Conservation (phyloP, 2,329 filamentous ascomycete species). For the Alternaria tenuissima region DNA sequence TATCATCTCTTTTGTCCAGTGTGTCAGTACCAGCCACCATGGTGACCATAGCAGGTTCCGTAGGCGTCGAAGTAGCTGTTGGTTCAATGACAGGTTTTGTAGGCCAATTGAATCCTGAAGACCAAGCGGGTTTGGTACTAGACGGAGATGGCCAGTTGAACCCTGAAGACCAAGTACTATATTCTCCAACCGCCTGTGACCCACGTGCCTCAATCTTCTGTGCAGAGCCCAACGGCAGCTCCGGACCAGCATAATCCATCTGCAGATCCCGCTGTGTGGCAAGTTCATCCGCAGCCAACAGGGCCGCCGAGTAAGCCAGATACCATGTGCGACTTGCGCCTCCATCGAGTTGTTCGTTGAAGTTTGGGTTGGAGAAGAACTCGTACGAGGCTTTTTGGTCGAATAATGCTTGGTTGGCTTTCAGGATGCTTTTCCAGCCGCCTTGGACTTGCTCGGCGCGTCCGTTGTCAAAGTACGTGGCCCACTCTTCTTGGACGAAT, state of each 20-base stretch:
- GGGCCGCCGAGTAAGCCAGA: constrained; percentile 46
- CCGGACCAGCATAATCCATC: constrained; percentile 1
- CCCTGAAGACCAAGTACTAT: background rate
- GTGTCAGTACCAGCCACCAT: background rate
- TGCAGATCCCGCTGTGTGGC: background rate
- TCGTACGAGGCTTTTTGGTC: constrained; percentile 74
- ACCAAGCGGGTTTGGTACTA: background rate
- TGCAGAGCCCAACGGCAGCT: background rate
- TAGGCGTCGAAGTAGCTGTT: background rate
- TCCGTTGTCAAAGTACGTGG: constrained; percentile 76
- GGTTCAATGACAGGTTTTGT: background rate
- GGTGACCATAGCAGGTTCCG: background rate
- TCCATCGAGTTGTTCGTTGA: constrained; percentile 78
- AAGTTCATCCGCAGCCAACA: constrained; percentile 23
- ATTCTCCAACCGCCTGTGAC: background rate
- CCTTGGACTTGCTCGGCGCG: constrained; percentile 71
- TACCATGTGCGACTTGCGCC: constrained; percentile 67
- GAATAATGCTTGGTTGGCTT: constrained; percentile 81
- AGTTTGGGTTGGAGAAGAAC: constrained; percentile 75
- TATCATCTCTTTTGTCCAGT: too few species aligned
- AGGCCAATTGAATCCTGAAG: background rate
- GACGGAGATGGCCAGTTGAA: background rate
- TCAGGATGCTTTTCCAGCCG: constrained; percentile 88
- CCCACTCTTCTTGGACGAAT: constrained; percentile 76
- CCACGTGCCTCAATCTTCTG: background rate